phyloP scores from a whole-genome alignment of 2,329 filamentous ascomycete genomes.

The Curvularia lunata region DNA sequence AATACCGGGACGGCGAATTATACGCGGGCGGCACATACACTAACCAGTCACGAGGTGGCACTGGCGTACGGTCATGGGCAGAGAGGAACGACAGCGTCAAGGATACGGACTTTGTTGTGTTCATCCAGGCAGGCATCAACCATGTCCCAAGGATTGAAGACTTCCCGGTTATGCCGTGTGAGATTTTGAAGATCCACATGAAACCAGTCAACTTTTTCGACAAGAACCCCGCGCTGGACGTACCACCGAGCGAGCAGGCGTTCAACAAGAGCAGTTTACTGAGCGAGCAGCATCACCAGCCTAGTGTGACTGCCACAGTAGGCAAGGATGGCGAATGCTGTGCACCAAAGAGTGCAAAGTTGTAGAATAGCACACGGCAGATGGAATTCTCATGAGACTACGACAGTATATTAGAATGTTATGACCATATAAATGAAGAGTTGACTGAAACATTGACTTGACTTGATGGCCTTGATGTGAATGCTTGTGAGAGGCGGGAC shows the following conservation, averaged over 20 bases:
- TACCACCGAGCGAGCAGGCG: slow-evolving; percentile 59
- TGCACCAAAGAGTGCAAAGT: slow-evolving; percentile 35
- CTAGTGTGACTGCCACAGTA: slow-evolving; percentile 44
- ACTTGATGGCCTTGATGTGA: neutral
- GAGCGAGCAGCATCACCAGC: slow-evolving; percentile 49
- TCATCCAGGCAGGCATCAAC: slow-evolving; percentile 64
- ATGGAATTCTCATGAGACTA: neutral
- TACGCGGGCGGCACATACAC: slow-evolving; percentile 67
- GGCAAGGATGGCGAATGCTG: slow-evolving; percentile 50
- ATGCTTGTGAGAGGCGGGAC: neutral
- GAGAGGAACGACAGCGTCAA: slow-evolving; percentile 60
- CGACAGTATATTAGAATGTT: neutral
- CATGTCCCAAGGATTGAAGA: slow-evolving; percentile 61
- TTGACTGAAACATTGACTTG: neutral
- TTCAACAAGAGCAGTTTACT: slow-evolving; percentile 53
- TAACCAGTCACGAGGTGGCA: slow-evolving; percentile 63
- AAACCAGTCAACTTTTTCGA: slow-evolving; percentile 66
- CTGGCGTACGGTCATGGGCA: slow-evolving; percentile 57
- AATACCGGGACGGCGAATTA: slow-evolving; percentile 64
- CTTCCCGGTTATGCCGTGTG: slow-evolving; percentile 51
- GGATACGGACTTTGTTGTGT: slow-evolving; percentile 64
- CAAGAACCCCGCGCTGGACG: slow-evolving; percentile 65
- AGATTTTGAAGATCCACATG: slow-evolving; percentile 63
- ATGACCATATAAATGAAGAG: neutral
- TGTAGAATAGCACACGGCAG: neutral